Conservation (phyloP, 2,329 filamentous ascomycete species). For the Tolypocladium capitatum region DNA sequence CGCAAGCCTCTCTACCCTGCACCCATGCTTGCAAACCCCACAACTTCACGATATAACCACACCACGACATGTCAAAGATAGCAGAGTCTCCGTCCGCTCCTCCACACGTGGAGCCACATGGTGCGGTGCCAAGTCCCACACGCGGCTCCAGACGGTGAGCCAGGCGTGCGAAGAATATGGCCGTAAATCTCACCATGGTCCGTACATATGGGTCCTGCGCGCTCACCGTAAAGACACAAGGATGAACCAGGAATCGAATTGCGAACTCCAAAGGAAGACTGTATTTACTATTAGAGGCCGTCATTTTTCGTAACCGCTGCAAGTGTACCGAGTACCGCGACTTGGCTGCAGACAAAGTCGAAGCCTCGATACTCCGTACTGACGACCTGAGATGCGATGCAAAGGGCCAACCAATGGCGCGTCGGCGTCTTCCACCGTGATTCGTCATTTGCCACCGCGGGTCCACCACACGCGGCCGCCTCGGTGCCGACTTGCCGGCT, state of each 20-base stretch:
- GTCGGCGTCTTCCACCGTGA: not conserved
- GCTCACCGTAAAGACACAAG: too few relatives aligned
- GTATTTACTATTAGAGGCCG: not conserved
- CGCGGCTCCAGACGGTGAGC: not conserved
- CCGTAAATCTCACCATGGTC: not conserved
- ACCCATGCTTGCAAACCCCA: not conserved
- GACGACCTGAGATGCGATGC: not conserved
- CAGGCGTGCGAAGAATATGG: not conserved
- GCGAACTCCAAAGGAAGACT: too few relatives aligned
- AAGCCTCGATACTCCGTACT: too few relatives aligned
- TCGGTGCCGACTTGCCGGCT: too few relatives aligned
- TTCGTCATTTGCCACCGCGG: too few relatives aligned
- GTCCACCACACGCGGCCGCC: too few relatives aligned
- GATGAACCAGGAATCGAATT: too few relatives aligned
- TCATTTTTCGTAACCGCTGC: not conserved
- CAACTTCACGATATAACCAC: not conserved
- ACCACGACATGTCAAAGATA: too few relatives aligned
- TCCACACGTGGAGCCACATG: not conserved
- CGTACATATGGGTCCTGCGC: too few relatives aligned
- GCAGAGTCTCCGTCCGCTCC: not conserved
- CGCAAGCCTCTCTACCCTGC: not conserved
- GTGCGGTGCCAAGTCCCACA: too few relatives aligned
- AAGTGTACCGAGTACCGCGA: not conserved
- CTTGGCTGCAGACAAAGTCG: not conserved
- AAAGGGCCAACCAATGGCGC: not conserved